Conservation (phyloP, 192 early-diverging fungal genomes). For the Dispira parvispora region DNA sequence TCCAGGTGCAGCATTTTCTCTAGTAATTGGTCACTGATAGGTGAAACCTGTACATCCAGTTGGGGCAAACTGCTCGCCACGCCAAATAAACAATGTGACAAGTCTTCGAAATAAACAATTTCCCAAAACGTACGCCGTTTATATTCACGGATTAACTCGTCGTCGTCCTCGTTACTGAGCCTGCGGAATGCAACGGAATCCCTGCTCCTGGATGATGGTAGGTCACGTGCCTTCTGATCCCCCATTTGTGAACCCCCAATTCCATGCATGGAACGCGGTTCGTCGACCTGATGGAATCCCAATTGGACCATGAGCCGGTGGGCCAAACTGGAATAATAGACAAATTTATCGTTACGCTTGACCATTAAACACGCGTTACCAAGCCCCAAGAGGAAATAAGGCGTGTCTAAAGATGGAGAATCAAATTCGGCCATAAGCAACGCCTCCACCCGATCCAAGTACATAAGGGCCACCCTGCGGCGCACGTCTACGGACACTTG, state of each 20-base stretch:
- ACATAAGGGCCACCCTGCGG: neutral
- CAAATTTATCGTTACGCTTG: neutral
- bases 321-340: neutral
- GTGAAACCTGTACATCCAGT: neutral
- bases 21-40: neutral
- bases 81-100: neutral
- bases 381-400: neutral
- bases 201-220: no score
- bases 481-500: neutral
- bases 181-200: no score
- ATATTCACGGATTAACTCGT: neutral
- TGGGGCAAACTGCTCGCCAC: neutral
- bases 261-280: no score
- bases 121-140: constrained; percentile 1
- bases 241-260: no score
- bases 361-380: neutral
- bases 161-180: neutral
- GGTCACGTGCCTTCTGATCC: no score
- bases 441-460: constrained; percentile 4
- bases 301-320: neutral
- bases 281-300: neutral
- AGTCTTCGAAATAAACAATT: neutral
- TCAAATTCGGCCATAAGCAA: neutral
- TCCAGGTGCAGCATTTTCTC: neutral
- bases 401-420: neutral